Conservation (phyloP, 495 filamentous ascomycete genomes). For the Cryomyces antarcticus region DNA sequence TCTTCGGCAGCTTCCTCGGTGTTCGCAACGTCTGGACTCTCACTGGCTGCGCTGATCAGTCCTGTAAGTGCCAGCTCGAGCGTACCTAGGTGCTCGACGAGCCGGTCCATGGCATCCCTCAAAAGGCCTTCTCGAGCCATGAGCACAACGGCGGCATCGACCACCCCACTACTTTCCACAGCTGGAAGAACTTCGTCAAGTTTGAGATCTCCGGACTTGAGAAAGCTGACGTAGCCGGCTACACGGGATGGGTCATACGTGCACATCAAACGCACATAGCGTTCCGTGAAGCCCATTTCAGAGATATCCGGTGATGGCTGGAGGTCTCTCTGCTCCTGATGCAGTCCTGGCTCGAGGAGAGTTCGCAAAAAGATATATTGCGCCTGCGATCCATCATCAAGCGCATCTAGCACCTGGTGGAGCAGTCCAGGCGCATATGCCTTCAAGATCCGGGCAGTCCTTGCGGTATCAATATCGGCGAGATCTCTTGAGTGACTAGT, state of each 20-base stretch:
- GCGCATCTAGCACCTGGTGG: slow-evolving; percentile 38
- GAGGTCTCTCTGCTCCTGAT: neutral
- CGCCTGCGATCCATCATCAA: slow-evolving; percentile 37
- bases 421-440: slow-evolving; percentile 51
- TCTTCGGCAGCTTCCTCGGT: slow-evolving; percentile 35
- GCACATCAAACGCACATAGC: slow-evolving; percentile 82
- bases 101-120: slow-evolving; percentile 60
- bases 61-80: slow-evolving; percentile 63
- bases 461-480: slow-evolving; percentile 43
- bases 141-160: slow-evolving; percentile 83
- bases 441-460: slow-evolving; percentile 50
- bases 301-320: slow-evolving; percentile 12
- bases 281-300: slow-evolving; percentile 41
- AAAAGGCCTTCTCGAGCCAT: slow-evolving; percentile 82
- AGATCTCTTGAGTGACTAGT: slow-evolving; percentile 46
- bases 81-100: slow-evolving; percentile 56
- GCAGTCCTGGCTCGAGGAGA: slow-evolving; percentile 43
- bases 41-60: slow-evolving; percentile 35
- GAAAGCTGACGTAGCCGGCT: slow-evolving; percentile 57
- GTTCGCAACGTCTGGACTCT: slow-evolving; percentile 32
- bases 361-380: slow-evolving; percentile 65
- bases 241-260: slow-evolving; percentile 64
- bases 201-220: slow-evolving; percentile 61
- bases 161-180: slow-evolving; percentile 72
- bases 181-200: slow-evolving; percentile 65